Conservation (phyloP, 495 filamentous ascomycete species). For the Sporormia fimetaria region DNA sequence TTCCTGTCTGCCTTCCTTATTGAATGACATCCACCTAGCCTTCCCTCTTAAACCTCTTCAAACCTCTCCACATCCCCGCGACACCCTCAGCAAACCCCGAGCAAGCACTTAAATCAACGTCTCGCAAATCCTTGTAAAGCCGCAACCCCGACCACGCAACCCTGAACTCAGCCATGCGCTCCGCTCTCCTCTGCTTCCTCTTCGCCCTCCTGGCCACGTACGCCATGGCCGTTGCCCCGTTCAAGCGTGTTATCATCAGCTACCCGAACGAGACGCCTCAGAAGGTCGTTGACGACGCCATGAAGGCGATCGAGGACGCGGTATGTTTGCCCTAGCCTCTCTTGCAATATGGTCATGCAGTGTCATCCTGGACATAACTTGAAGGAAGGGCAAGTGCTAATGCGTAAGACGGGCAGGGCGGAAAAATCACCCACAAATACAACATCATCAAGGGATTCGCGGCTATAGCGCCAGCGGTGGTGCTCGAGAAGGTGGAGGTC, state of each 20-base stretch:
- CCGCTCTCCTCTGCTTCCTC: slow-evolving; percentile 36
- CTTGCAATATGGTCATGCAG: neutral
- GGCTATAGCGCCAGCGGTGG: slow-evolving; percentile 54
- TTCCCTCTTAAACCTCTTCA: too few relatives aligned
- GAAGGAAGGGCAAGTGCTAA: slow-evolving; percentile 1
- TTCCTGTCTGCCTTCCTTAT: too few relatives aligned
- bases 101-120: too few relatives aligned
- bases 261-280: slow-evolving; percentile 65
- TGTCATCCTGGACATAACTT: too few relatives aligned
- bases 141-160: neutral
- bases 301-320: slow-evolving; percentile 53
- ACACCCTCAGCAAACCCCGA: too few relatives aligned
- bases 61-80: too few relatives aligned
- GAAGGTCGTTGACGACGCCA: slow-evolving; percentile 55
- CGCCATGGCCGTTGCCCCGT: slow-evolving; percentile 44
- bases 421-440: slow-evolving; percentile 46
- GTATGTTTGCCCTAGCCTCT: slow-evolving; percentile 42
- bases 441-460: slow-evolving; percentile 59
- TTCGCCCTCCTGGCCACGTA: slow-evolving; percentile 44
- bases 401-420: slow-evolving; percentile 29
- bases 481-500: slow-evolving; percentile 57
- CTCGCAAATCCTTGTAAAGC: slow-evolving; percentile 1
- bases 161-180: slow-evolving; percentile 43
- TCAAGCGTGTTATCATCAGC: slow-evolving; percentile 66
- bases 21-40: too few relatives aligned